A percentile compares a stretch with the other conserved stretches of the same genome.
These are phyloP conservation scores for Hypomontagnella monticulosa DNA, from an alignment of 495 filamentous ascomycete genomes.

Conservation along the genomic window DNA sequence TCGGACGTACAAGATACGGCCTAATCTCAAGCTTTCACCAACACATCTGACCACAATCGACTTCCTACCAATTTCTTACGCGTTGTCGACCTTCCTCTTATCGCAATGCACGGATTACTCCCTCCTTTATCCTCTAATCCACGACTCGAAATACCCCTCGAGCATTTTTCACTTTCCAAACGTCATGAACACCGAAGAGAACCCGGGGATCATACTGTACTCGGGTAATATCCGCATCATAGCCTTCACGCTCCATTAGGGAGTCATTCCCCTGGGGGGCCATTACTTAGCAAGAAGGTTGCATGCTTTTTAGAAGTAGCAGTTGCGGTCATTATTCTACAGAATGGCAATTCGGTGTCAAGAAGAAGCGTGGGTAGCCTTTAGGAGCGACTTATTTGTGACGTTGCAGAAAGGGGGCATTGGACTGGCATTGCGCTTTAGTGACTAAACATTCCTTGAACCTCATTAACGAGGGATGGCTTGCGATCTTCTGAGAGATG, in stretches of 20 bases:
- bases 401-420: conserved; percentile 16
- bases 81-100: conserved; percentile 26
- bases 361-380: conserved; percentile 16
- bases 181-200: conserved; percentile 3
- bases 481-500: conserved; percentile 33
- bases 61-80: conserved; percentile 31
- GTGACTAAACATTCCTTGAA: conserved; percentile 35
- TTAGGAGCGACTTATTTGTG: conserved; percentile 18
- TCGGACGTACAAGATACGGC: conserved; percentile 50
- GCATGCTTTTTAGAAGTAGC: conserved; percentile 6
- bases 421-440: conserved; percentile 32
- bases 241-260: not conserved
- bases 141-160: conserved; percentile 13
- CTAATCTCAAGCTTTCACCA: conserved; percentile 45
- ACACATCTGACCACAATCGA: conserved; percentile 36
- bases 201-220: not conserved
- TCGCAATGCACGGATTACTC: conserved; percentile 28
- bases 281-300: conserved; percentile 1
- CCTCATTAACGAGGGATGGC: conserved; percentile 28
- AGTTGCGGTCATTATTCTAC: not conserved
- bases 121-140: conserved; percentile 26
- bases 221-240: not conserved
- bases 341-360: not conserved
- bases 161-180: conserved; percentile 27
- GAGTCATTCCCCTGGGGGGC: not conserved